Evolutionary conservation across 2,329 filamentous ascomycete genomes (phyloP), one percentile per base, ranked within the genome.

Genomic region (Cladosporium sp.): DNA sequence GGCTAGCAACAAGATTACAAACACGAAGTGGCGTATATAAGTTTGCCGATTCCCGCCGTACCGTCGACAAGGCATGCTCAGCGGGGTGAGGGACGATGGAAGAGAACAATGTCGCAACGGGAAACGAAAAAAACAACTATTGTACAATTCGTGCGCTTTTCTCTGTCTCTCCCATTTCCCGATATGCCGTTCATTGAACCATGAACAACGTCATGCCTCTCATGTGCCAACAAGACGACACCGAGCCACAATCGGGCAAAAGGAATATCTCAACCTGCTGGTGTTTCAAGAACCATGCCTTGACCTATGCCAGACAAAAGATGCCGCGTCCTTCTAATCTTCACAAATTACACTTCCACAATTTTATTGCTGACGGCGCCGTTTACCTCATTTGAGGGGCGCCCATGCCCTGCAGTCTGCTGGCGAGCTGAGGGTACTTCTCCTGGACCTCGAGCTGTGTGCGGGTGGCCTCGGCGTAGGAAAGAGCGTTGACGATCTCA

Each of bases 401-500:
- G 33, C 80, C 80, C 80, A 83, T 82, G 35, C 78, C 78, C 62
- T 80, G 79, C 40, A 84, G 72, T 71, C 80, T 75, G 55, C 75
- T 77, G 28, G 81, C 81, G 2, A 84, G 79, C 70, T 82, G 80
- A 18, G 82, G 82, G 72, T 84, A 84, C 70, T 84, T 84, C 71
- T 84, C 80, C 75, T 84, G 82, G 46, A 84, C 82, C 81, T 97
- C 91, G 68, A 99, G 87, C 80, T 99, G 95, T 69, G 95, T 98
- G 75, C 95, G 87, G 46, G 95, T 98, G 23, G 95, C 95, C 80
- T 99, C 95, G 33, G 95, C 95, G 76, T 99, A 99, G 23, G 92
- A 97, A 21, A 99, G 85, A 7, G 95, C 95, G 75, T 98, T 98
- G 71, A 98, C 88, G 69, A 98, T 93, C 82, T 99, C 95, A 67